Base-by-base conservation (phyloP, 768 basidiomycete genomes). In the Imleria badia region DNA sequence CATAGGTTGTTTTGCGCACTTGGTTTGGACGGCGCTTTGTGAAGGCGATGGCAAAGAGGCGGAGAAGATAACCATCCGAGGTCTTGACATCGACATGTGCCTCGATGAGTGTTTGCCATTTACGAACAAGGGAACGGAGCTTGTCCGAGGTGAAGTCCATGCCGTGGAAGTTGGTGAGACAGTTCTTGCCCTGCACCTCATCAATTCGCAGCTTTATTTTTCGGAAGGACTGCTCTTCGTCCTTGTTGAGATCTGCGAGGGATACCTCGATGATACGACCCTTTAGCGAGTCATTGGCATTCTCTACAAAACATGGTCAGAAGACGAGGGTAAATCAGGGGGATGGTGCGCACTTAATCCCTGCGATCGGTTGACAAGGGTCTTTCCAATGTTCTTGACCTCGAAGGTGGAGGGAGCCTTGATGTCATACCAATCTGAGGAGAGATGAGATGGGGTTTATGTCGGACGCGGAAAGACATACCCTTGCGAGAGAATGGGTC, bases 61-160 rank as follows among this genome's bases (percentile, higher is more conserved):
- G 94, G 75, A 99, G 82, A 72, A 98, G 91, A 84, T 99, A 99
- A 45, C 97, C 97, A 74, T 99, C 97, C 61, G 95, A 96, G 55
- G 97, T 99, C 81, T 94, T 94, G 66, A 99, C 94, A 71, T 99
- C 97, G 72, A 98, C 91, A 73, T 94, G 91, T 36, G 97, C 97
- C 78, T 98, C 97, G 67, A 99, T 95, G 70, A 98, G 89, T 19
- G 96, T 86, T 78, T 98, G 97, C 97, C 97, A 99, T 79, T 98
- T 99, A 75, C 96, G 92, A 66, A 99, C 97, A 70, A 99, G 94
- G 47, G 97, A 98, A 53, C 97, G 94, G 62, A 98, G 88, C 78
- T 98, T 98, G 86, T 99, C 97, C 55, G 96, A 97, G 59, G 97
- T 98, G 80, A 99, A 98, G 80, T 96, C 93, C 96, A 99, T 98